phyloP scores from a whole-genome alignment of 768 basidiomycete species.

The Suillus tomentosus region DNA sequence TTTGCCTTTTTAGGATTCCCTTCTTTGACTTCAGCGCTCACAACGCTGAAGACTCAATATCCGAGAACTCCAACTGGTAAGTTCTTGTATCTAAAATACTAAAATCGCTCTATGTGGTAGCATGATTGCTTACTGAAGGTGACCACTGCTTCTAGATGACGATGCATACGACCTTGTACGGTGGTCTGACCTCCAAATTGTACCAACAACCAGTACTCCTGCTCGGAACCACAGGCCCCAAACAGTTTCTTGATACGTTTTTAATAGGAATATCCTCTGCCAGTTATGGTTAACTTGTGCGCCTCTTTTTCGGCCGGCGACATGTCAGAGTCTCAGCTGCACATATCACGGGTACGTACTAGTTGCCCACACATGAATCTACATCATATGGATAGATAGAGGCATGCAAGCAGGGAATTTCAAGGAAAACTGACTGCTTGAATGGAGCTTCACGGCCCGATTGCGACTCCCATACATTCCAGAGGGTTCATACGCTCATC shows the following conservation, averaged over 20 bases:
- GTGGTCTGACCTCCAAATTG: not conserved
- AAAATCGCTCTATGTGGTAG: constrained; percentile 1
- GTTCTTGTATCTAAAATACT: not conserved
- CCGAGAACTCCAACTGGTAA: not conserved
- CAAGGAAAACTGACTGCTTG: not conserved
- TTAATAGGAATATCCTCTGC: not conserved
- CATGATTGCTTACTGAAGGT: not conserved
- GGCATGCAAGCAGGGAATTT: not conserved
- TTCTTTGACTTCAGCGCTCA: not conserved
- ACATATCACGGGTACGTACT: not conserved
- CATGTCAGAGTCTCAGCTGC: not conserved
- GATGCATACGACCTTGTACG: not conserved
- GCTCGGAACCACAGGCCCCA: not conserved
- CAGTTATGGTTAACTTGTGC: not conserved
- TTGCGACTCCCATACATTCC: not conserved
- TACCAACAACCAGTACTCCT: not conserved
- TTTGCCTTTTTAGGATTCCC: constrained; percentile 2
- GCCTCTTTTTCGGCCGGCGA: not conserved
- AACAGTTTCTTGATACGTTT: not conserved
- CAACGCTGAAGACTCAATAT: not conserved
- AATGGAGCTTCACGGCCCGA: not conserved
- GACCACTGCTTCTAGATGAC: not conserved
- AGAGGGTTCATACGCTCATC: not conserved
- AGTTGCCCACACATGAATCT: not conserved
- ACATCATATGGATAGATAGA: constrained; percentile 3